A percentile compares a stretch with the other conserved stretches of the same genome.
phyloP scores from a whole-genome alignment of 1,284 basidiomycete genomes.

The Cryptococcus depauperatus region DNA sequence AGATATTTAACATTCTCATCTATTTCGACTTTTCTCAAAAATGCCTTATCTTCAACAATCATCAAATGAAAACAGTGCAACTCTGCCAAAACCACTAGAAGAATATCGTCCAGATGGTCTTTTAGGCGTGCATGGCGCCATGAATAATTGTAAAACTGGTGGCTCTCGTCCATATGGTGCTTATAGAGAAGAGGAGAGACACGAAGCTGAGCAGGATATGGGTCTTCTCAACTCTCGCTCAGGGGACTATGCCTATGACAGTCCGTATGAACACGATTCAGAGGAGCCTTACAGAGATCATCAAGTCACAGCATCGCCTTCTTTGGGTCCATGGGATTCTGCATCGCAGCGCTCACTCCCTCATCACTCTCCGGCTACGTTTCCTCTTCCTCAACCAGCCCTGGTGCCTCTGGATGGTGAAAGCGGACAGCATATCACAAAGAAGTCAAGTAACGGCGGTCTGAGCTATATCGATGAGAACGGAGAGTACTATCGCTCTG shows the following conservation, averaged over 20 bases:
- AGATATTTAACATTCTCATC: constrained; percentile 9
- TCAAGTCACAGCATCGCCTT: constrained; percentile 9
- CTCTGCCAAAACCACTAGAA: constrained; percentile 5
- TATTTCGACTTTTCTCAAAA: constrained; percentile 6
- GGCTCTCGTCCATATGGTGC: background rate
- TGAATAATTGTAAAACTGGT: constrained; percentile 3
- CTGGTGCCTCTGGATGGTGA: constrained; percentile 4
- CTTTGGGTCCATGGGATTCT: constrained; percentile 38
- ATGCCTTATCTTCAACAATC: constrained; percentile 17
- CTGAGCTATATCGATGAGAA: constrained; percentile 35
- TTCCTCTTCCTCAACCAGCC: constrained; percentile 2
- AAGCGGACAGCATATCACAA: constrained; percentile 11
- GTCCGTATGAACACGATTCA: constrained; percentile 10
- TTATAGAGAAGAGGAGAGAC: background rate
- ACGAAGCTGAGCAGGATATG: constrained; percentile 8
- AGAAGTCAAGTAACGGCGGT: constrained; percentile 23
- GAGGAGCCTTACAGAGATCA: constrained; percentile 2
- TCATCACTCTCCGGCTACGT: constrained; percentile 3
- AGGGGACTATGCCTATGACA: constrained; percentile 7
- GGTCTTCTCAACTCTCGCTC: constrained; percentile 6
- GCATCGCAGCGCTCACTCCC: constrained; percentile 25
- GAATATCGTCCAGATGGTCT: background rate
- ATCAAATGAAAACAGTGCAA: constrained; percentile 7
- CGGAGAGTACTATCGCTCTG: constrained; percentile 25
- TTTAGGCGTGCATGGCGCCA: constrained; percentile 6